These are phyloP conservation scores for Xylaria castorea DNA, from an alignment of 495 filamentous ascomycete species.

Conservation along the genomic window DNA sequence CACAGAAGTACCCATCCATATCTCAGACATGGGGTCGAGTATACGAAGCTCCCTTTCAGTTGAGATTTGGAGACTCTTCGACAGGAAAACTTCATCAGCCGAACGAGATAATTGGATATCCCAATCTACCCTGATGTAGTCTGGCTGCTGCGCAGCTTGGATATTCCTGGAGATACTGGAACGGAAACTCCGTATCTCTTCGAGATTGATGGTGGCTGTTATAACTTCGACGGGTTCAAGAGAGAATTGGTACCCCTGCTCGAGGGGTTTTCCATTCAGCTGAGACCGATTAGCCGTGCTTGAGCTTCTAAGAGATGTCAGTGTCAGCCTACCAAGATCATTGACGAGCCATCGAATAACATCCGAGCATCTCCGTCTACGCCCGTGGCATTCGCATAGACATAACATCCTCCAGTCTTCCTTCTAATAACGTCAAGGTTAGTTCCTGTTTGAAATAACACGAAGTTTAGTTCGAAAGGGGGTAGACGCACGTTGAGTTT, in stretches of 20 bases:
- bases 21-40: conserved; percentile 33
- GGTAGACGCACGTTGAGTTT: conserved; percentile 63
- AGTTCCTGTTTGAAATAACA: too few species aligned
- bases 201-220: conserved; percentile 78
- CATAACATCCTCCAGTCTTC: conserved; percentile 20
- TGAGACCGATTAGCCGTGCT: background rate
- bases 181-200: conserved; percentile 67
- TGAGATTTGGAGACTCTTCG: conserved; percentile 5
- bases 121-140: conserved; percentile 2
- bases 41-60: conserved; percentile 24
- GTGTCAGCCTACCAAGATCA: conserved; percentile 62
- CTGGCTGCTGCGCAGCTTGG: conserved; percentile 52
- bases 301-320: too few species aligned
- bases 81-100: conserved; percentile 16
- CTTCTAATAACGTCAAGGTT: too few species aligned
- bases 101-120: conserved; percentile 18
- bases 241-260: conserved; percentile 73
- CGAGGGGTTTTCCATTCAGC: conserved; percentile 70
- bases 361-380: conserved; percentile 21
- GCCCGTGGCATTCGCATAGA: conserved; percentile 21
- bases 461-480: too few species aligned
- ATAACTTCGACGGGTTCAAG: conserved; percentile 80
- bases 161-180: conserved; percentile 58
- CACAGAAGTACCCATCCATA: conserved; percentile 26
- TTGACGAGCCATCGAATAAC: conserved; percentile 65